Evolutionary conservation across 2,329 filamentous ascomycete genomes (phyloP).

Genomic region (Paramyrothecium roridum): DNA sequence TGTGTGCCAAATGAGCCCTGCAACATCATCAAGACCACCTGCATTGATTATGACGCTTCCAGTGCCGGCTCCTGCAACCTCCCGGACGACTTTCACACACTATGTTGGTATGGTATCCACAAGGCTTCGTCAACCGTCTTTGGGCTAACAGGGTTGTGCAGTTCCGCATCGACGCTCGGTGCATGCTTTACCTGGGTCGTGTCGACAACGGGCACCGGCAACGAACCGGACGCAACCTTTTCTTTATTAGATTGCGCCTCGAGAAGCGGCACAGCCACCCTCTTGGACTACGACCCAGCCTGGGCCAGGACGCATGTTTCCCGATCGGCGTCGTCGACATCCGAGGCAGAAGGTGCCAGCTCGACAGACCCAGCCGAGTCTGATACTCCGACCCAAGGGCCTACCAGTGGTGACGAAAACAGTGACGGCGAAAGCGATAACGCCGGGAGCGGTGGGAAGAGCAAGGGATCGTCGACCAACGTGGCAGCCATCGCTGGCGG

Average conservation of each 20-base stretch:
- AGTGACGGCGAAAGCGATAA: conserved; percentile 25
- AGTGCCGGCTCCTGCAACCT: conserved; percentile 18
- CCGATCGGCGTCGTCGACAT: not conserved
- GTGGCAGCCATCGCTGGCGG: conserved; percentile 44
- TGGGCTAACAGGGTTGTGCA: conserved; percentile 9
- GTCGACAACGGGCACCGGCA: conserved; percentile 13
- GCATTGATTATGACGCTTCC: conserved; percentile 24
- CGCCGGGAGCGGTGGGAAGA: conserved; percentile 20
- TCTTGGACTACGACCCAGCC: conserved; percentile 26
- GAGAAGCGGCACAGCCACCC: conserved; percentile 15
- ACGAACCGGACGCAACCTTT: conserved; percentile 10
- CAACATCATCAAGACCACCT: conserved; percentile 25
- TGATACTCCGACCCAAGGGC: not conserved
- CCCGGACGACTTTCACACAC: conserved; percentile 25
- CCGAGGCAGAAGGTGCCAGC: too few relatives aligned
- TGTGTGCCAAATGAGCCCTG: conserved; percentile 24
- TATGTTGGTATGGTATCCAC: conserved; percentile 27
- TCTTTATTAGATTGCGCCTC: conserved; percentile 23
- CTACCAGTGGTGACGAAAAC: conserved; percentile 3
- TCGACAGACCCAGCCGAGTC: not conserved
- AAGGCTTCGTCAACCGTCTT: not conserved
- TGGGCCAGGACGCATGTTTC: conserved; percentile 16
- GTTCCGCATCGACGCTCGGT: conserved; percentile 6
- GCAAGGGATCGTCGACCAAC: conserved; percentile 15
- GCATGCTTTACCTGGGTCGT: conserved; percentile 26